Evolutionary conservation across 371 early-diverging fungal genomes (phyloP).

Genomic region (Capniomyces stellatus): DNA sequence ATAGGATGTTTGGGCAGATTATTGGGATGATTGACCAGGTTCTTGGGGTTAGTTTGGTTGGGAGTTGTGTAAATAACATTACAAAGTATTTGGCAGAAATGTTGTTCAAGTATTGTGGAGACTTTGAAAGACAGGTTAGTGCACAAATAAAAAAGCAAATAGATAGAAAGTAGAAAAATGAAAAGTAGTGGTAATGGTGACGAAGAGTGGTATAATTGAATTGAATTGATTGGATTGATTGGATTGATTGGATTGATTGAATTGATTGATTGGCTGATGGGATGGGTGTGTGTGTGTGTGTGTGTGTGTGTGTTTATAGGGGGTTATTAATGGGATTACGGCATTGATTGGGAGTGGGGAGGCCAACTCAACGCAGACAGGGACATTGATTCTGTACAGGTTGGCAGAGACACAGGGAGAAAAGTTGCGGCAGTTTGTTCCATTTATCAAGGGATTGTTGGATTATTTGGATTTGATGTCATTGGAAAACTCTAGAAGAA

Average conservation of each 20-base stretch:
- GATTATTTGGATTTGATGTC: constrained; percentile 56
- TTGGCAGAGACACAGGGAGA: not conserved
- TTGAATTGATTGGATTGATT: too few relatives aligned
- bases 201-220: too few relatives aligned
- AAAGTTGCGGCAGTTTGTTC: not conserved
- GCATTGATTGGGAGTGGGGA: constrained; percentile 1
- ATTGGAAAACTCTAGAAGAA: constrained; percentile 38
- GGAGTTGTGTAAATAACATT: not conserved
- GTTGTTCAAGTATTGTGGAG: not conserved
- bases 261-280: too few relatives aligned
- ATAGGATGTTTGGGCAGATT: not conserved
- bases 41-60: not conserved
- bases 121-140: constrained; percentile 1
- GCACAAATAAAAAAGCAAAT: too few relatives aligned
- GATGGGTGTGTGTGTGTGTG: too few relatives aligned
- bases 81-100: not conserved
- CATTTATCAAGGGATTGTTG: constrained; percentile 39
- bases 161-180: too few relatives aligned
- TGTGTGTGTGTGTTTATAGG: not conserved
- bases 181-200: too few relatives aligned
- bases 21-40: not conserved
- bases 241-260: too few relatives aligned
- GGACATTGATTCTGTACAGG: not conserved
- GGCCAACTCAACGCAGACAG: not conserved
- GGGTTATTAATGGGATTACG: not conserved